phyloP scores from a whole-genome alignment of 2,329 filamentous ascomycete genomes.

The Aspergillus jensenii region DNA sequence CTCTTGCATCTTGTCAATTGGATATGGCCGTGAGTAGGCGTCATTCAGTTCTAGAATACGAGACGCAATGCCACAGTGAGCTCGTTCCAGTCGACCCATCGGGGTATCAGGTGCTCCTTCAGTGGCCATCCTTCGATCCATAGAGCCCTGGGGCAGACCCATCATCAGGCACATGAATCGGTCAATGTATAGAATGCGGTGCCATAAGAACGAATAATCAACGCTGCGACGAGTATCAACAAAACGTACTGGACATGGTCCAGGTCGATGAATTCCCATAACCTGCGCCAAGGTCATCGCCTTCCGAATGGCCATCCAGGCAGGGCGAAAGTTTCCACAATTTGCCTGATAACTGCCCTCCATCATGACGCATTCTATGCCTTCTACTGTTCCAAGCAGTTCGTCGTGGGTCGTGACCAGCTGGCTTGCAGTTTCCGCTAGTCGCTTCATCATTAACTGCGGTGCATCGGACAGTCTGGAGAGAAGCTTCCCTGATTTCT shows the following conservation, averaged over 20 bases:
- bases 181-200: slow-evolving; percentile 39
- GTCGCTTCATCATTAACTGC: slow-evolving; percentile 27
- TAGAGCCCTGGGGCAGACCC: slow-evolving; percentile 36
- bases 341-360: slow-evolving; percentile 42
- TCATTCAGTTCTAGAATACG: slow-evolving; percentile 19
- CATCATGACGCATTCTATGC: slow-evolving; percentile 45
- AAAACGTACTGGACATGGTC: slow-evolving; percentile 12
- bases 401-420: slow-evolving; percentile 41
- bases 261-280: slow-evolving; percentile 41
- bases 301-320: slow-evolving; percentile 40
- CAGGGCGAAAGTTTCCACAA: slow-evolving; percentile 41
- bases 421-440: slow-evolving; percentile 29
- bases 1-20: slow-evolving; percentile 42
- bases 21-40: slow-evolving; percentile 35
- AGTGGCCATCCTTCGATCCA: no score
- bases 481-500: not conserved
- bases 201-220: slow-evolving; percentile 33
- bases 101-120: no score
- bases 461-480: slow-evolving; percentile 21
- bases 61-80: slow-evolving; percentile 45
- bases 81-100: slow-evolving; percentile 47
- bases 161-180: slow-evolving; percentile 43
- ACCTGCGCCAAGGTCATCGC: slow-evolving; percentile 44
- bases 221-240: not conserved
- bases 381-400: slow-evolving; percentile 39